Conservation (phyloP, 164 flowering plant species). For the Tetracentron sinense region DNA sequence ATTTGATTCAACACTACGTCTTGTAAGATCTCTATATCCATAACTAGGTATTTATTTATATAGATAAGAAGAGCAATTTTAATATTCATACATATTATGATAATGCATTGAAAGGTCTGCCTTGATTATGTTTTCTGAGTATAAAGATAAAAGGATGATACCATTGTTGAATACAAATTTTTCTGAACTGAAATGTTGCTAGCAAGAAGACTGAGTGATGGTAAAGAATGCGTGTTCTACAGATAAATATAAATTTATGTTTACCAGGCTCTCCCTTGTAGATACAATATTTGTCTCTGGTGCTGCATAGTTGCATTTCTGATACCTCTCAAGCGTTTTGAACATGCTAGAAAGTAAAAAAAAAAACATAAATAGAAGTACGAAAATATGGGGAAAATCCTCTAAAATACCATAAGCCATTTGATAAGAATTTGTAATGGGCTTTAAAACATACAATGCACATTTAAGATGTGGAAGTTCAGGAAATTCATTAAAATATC, state of each 20-base stretch:
- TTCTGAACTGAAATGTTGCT: background rate
- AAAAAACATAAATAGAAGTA: too few species aligned
- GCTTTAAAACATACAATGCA: background rate
- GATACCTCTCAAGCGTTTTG: slow-evolving; percentile 51
- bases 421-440: too few species aligned
- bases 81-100: background rate
- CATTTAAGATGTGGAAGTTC: background rate
- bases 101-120: background rate
- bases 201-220: too few species aligned
- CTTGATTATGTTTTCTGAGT: background rate
- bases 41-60: background rate
- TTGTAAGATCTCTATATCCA: too few species aligned
- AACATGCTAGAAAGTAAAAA: slow-evolving; percentile 32
- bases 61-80: too few species aligned
- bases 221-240: background rate
- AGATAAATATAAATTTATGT: background rate
- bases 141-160: background rate
- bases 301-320: slow-evolving; percentile 53
- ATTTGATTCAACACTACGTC: too few species aligned
- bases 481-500: too few species aligned
- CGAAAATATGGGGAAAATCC: background rate
- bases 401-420: background rate
- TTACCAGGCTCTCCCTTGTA: slow-evolving; percentile 66
- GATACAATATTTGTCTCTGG: slow-evolving; percentile 61
- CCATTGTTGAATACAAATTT: background rate